Evolutionary conservation across 116 monocot genomes (phyloP).

Genomic region (Dioscorea cayenensis): DNA sequence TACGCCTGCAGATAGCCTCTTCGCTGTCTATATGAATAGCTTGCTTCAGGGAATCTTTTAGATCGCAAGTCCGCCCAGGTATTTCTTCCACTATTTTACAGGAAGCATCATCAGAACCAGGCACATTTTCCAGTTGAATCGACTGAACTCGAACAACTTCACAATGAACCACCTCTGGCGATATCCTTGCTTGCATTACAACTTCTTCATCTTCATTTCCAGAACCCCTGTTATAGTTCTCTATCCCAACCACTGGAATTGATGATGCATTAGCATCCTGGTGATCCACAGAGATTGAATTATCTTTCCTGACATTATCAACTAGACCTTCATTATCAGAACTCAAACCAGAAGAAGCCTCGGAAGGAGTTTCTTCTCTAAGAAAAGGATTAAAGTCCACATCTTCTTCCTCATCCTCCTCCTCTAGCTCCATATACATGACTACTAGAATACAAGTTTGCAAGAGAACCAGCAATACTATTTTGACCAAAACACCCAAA

Average conservation of each 20-base stretch:
- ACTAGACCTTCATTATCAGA: conserved; percentile 49
- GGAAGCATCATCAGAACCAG: background rate
- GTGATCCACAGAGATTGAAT: conserved; percentile 1
- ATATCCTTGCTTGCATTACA: conserved; percentile 11
- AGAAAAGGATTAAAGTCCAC: conserved; percentile 78
- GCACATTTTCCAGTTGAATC: too few relatives aligned
- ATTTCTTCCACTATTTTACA: conserved; percentile 1
- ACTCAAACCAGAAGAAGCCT: conserved; percentile 77
- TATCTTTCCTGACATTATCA: conserved; percentile 1
- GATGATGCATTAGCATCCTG: conserved; percentile 10
- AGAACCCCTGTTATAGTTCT: background rate
- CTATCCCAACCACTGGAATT: conserved; percentile 1
- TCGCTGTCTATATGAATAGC: conserved; percentile 28
- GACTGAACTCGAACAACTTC: background rate
- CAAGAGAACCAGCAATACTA: background rate
- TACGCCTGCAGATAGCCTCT: conserved; percentile 80
- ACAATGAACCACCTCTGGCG: background rate
- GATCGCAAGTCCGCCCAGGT: background rate
- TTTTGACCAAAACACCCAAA: background rate
- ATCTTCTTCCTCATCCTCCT: conserved; percentile 89
- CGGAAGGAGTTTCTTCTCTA: conserved; percentile 55
- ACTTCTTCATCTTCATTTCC: conserved; percentile 18
- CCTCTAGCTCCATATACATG: conserved; percentile 37
- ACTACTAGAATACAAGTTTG: background rate
- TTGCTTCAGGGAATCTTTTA: background rate